phyloP scores from a whole-genome alignment of 116 monocot species.

The Thalassia testudinum region DNA sequence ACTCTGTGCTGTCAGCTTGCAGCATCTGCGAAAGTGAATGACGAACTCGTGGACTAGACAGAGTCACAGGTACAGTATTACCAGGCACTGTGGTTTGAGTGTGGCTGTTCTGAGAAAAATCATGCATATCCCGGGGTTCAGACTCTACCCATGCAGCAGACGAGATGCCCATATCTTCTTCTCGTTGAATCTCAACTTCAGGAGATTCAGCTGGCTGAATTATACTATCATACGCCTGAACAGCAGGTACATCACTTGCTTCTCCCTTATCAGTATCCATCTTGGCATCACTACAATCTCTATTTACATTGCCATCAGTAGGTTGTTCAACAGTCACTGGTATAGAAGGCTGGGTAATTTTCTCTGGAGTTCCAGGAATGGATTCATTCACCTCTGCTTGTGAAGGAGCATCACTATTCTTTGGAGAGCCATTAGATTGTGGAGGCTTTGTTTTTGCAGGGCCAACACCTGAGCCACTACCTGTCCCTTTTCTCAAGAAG shows the following conservation, averaged over 20 bases:
- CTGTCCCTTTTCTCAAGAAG: conserved; percentile 49
- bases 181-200: conserved; percentile 22
- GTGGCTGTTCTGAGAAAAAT: conserved; percentile 4
- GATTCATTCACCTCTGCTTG: conserved; percentile 22
- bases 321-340: neutral
- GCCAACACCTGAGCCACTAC: conserved; percentile 11
- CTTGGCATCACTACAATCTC: conserved; percentile 16
- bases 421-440: conserved; percentile 35
- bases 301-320: conserved; percentile 10
- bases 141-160: conserved; percentile 90
- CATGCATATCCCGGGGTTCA: conserved; percentile 27
- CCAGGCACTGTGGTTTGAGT: too few species aligned
- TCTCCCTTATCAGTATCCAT: conserved; percentile 23
- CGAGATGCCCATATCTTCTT: conserved; percentile 59
- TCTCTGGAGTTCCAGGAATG: conserved; percentile 10
- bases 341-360: neutral
- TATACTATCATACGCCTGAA: conserved; percentile 8
- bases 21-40: conserved; percentile 94
- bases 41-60: conserved; percentile 21
- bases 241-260: conserved; percentile 11
- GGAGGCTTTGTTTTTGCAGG: conserved; percentile 27
- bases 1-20: conserved; percentile 65
- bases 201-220: conserved; percentile 16
- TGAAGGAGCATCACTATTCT: conserved; percentile 22
- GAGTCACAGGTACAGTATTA: too few species aligned